phyloP scores from a whole-genome alignment of 2,329 filamentous ascomycete species.

The Colletotrichum phormii region DNA sequence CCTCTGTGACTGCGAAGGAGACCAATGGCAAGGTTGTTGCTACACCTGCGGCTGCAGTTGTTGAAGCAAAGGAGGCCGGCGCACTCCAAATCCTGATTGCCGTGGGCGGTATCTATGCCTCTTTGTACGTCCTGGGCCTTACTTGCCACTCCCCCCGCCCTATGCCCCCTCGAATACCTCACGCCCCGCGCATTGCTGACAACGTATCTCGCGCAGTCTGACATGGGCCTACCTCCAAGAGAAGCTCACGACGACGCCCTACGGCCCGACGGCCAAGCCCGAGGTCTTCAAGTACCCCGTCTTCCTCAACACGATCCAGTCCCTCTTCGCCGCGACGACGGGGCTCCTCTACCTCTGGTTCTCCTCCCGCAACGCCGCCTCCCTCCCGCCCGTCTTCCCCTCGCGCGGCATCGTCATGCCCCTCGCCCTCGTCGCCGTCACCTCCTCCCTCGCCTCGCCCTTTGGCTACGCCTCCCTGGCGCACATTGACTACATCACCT shows the following conservation, averaged over 20 bases:
- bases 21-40: constrained; percentile 46
- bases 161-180: neutral
- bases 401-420: constrained; percentile 79
- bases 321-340: constrained; percentile 84
- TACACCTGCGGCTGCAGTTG: constrained; percentile 41
- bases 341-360: constrained; percentile 83
- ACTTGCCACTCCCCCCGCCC: too few species aligned
- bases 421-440: constrained; percentile 84
- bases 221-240: constrained; percentile 98
- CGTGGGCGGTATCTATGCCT: constrained; percentile 95
- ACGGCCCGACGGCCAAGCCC: constrained; percentile 72
- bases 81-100: constrained; percentile 83
- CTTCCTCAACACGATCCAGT: constrained; percentile 97
- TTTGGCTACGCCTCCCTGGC: constrained; percentile 94
- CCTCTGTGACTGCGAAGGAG: constrained; percentile 37
- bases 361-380: constrained; percentile 65
- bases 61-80: constrained; percentile 63
- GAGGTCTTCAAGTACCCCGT: constrained; percentile 94
- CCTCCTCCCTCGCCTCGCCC: constrained; percentile 89
- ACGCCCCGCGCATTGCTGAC: neutral
- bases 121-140: constrained; percentile 75
- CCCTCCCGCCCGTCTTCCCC: constrained; percentile 79
- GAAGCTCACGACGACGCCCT: constrained; percentile 92
- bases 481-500: constrained; percentile 98
- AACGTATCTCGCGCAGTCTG: constrained; percentile 65